A percentile compares a stretch with the other conserved stretches of the same genome.
These are phyloP conservation scores for Ophiosphaerella herpotricha DNA, from an alignment of 2,329 filamentous ascomycete species.

Conservation along the genomic window DNA sequence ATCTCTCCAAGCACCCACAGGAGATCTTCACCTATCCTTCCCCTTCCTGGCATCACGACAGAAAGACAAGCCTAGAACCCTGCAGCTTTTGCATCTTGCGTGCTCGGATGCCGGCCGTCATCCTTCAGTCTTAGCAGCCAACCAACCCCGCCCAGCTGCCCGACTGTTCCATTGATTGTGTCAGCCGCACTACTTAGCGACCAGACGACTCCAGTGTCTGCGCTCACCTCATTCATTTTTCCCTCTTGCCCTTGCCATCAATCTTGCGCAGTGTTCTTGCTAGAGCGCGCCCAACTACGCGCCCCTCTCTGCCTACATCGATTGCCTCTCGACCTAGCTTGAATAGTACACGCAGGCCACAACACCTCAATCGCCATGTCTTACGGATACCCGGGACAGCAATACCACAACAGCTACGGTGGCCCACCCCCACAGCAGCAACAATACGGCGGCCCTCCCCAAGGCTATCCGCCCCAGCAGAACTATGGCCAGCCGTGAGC, in stretches of 20 bases:
- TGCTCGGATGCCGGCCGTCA: constrained; percentile 6
- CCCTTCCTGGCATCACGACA: background rate
- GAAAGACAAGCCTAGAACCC: background rate
- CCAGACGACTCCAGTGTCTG: background rate
- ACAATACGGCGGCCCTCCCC: constrained; percentile 35
- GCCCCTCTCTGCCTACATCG: constrained; percentile 9
- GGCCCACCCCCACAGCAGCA: constrained; percentile 48
- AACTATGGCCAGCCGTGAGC: constrained; percentile 40
- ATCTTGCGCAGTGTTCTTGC: background rate
- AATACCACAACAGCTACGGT: constrained; percentile 49
- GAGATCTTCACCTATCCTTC: constrained; percentile 4
- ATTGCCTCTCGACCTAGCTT: constrained; percentile 15
- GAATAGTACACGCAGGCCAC: background rate
- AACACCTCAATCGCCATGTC: constrained; percentile 39
- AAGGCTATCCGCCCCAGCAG: constrained; percentile 33
- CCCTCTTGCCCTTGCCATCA: background rate
- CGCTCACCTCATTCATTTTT: background rate
- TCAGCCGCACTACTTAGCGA: constrained; percentile 16
- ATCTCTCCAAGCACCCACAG: background rate
- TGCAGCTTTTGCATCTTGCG: background rate
- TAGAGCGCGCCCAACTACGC: background rate
- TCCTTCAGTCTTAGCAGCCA: constrained; percentile 15
- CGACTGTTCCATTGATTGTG: constrained; percentile 8
- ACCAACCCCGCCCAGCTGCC: constrained; percentile 18
- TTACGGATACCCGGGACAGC: constrained; percentile 47